These are phyloP conservation scores for Pilatotrama ljubarskyi DNA, from an alignment of 768 basidiomycete genomes.

Conservation along the genomic window DNA sequence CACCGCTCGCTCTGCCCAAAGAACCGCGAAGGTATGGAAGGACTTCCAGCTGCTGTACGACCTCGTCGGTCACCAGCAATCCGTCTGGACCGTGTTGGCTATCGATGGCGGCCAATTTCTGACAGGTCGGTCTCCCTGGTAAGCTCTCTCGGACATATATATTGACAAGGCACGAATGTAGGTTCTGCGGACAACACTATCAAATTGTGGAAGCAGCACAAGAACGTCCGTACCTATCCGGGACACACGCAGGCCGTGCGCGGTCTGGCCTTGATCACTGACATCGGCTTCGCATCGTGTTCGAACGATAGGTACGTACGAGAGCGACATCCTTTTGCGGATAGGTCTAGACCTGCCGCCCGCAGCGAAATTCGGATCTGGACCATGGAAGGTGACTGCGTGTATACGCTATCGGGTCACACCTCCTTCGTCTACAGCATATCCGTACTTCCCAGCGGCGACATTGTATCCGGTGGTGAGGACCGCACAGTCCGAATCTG, in stretches of 20 bases:
- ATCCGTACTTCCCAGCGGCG: conserved; percentile 76
- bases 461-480: conserved; percentile 89
- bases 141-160: background rate
- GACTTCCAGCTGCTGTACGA: conserved; percentile 70
- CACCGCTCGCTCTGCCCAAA: conserved; percentile 32
- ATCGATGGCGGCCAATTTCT: conserved; percentile 75
- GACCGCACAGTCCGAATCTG: conserved; percentile 92
- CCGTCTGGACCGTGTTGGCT: conserved; percentile 91
- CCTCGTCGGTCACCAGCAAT: conserved; percentile 83
- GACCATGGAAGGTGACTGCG: conserved; percentile 77
- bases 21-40: conserved; percentile 94
- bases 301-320: conserved; percentile 82
- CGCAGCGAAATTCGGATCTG: conserved; percentile 88
- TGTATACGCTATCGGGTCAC: conserved; percentile 86
- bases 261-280: conserved; percentile 74
- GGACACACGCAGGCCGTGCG: conserved; percentile 95
- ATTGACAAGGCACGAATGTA: conserved; percentile 29
- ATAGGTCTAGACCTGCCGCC: conserved; percentile 8
- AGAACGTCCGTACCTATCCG: conserved; percentile 68
- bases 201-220: conserved; percentile 81
- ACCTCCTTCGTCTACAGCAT: conserved; percentile 96
- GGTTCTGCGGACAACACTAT: conserved; percentile 96
- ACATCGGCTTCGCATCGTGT: conserved; percentile 92
- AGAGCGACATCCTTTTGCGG: background rate
- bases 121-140: conserved; percentile 58